Evolutionary conservation across 106 monocot genomes (phyloP), one percentile per base, ranked within the genome.

Genomic region (Dendrobium chrysotoxum): DNA sequence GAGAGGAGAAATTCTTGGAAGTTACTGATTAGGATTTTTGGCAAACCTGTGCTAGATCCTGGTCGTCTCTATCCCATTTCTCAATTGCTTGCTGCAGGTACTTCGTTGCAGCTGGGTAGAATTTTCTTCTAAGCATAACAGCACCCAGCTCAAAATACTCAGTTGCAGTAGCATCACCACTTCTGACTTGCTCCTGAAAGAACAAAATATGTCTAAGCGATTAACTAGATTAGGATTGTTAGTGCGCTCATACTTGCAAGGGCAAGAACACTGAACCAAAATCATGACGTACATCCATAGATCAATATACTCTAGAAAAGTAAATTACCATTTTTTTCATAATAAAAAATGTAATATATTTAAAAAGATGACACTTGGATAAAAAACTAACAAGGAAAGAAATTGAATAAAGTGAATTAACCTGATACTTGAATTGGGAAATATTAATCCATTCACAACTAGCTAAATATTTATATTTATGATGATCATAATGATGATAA

Each of bases 121-220:
- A 86, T 83, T 96, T 96, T 82, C 96, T 91, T 79, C 96, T 80
- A 41, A 96, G 80, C 96, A 96, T 96, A 65, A 96, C 93, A 47
- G 96, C 93, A 79, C 96, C 93, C 76, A 96, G 96, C 81, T 96
- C 96, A 85, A 96, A 96, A 83, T 87, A 96, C 77, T 81, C 96
- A 1, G 93, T 93, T 5, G 88, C 93, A 21, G 77, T 71, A 66
- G 90, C 93, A 87, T 93, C 96, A 81, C 96, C 96, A 85, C 96
- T 96, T 74, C 96, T 85, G 31, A 96, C 96, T 89, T 92, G 96
- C 82, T 96, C 96, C 96, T 96, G 80, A 35, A 81, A 71, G 71
- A 71, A 28, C 12, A 35, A 71, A 64, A 18, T 18, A 57, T 57
- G 57, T 16, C 57, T 44, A 44, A 15, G 15, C 13, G 50, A 50